phyloP scores from a whole-genome alignment of 148 eudicot species.

The Rhododendron griersonianum region DNA sequence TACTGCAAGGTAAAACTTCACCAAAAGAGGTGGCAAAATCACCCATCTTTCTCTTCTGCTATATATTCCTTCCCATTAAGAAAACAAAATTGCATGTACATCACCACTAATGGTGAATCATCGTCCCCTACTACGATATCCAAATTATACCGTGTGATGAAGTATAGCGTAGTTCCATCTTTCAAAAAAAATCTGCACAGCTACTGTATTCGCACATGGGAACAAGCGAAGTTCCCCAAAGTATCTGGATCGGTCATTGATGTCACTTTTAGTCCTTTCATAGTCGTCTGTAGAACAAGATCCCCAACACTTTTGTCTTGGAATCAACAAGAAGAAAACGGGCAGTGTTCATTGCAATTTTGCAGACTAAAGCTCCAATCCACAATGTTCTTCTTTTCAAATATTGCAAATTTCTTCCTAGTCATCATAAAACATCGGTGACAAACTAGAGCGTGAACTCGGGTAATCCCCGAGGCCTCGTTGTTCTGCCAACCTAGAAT shows the following conservation, averaged over 20 bases:
- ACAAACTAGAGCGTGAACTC: neutral
- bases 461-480: neutral
- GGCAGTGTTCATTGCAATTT: neutral
- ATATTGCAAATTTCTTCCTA: neutral
- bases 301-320: neutral
- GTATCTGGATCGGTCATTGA: neutral
- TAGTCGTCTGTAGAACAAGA: neutral
- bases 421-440: constrained; percentile 14
- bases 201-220: neutral
- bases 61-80: neutral
- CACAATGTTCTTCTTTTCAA: too few relatives aligned
- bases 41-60: neutral
- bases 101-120: neutral
- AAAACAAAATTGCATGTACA: neutral
- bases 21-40: neutral
- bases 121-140: neutral
- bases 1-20: neutral
- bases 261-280: constrained; percentile 3
- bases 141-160: neutral
- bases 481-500: constrained; percentile 25
- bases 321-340: neutral
- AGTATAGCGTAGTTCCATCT: neutral
- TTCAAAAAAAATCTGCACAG: neutral
- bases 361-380: too few relatives aligned
- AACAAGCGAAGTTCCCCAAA: neutral